These are phyloP conservation scores for Rhodamnia argentea DNA, from an alignment of 345 rosid genomes.

Conservation along the genomic window DNA sequence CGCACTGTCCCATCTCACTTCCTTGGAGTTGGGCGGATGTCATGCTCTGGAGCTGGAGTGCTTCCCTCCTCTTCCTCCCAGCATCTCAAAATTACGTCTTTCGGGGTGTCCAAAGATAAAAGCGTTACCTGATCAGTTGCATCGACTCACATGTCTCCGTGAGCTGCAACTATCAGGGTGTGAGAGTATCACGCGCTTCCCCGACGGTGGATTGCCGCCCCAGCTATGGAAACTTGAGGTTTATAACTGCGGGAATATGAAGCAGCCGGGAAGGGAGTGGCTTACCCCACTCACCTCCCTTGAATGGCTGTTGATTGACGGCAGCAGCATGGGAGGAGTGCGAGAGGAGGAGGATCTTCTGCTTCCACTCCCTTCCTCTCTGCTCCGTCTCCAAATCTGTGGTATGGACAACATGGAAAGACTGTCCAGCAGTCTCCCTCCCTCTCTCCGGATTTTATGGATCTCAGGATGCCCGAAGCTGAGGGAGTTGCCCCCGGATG, in stretches of 20 bases:
- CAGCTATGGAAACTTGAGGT: accelerated
- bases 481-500: no score
- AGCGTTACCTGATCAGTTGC: not conserved
- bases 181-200: not conserved
- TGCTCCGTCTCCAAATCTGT: accelerated
- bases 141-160: not conserved
- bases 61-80: not conserved
- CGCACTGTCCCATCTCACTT: not conserved
- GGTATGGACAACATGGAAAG: no score
- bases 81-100: accelerated
- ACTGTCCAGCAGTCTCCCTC: no score
- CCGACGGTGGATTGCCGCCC: not conserved
- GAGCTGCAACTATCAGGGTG: accelerated
- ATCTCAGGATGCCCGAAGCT: no score
- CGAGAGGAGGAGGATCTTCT: not conserved
- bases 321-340: not conserved
- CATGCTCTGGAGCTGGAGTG: not conserved
- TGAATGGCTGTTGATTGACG: accelerated
- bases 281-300: not conserved
- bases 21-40: accelerated
- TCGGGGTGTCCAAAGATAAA: accelerated
- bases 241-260: accelerated
- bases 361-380: not conserved
- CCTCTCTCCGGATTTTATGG: no score
- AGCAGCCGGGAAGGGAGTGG: not conserved